A percentile compares a stretch with the other conserved stretches of the same genome.
phyloP scores from a whole-genome alignment of 2,329 filamentous ascomycete genomes.

The Neospermospora avenae region DNA sequence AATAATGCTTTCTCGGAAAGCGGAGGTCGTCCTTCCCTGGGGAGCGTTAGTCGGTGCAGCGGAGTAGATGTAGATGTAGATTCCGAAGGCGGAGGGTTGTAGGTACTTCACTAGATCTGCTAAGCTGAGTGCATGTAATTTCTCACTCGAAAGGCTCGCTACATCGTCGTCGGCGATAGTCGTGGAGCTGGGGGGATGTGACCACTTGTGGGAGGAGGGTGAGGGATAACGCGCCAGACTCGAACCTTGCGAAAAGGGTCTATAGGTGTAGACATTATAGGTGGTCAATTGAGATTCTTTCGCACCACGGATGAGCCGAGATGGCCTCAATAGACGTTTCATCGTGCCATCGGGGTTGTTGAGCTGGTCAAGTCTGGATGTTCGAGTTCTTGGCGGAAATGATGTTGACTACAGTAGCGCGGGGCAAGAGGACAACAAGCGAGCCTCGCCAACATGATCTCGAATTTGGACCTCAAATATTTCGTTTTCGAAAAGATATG shows the following conservation, averaged over 20 bases:
- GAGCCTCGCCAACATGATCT: too few relatives aligned
- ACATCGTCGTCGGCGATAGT: constrained; percentile 72
- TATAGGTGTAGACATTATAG: neutral
- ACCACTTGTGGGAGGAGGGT: constrained; percentile 37
- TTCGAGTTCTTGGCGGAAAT: too few relatives aligned
- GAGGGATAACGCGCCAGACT: constrained; percentile 27
- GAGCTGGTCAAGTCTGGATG: too few relatives aligned
- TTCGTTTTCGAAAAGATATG: too few relatives aligned
- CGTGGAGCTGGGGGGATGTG: constrained; percentile 44
- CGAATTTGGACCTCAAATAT: too few relatives aligned
- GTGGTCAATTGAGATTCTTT: too few relatives aligned
- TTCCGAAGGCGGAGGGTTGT: too few relatives aligned
- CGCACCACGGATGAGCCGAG: too few relatives aligned
- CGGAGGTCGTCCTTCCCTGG: constrained; percentile 74
- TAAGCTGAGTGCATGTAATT: constrained; percentile 78
- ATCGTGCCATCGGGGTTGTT: too few relatives aligned
- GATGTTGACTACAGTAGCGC: neutral
- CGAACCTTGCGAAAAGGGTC: neutral
- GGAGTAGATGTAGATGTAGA: neutral
- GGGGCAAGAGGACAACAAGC: too few relatives aligned
- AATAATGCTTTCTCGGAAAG: constrained; percentile 77
- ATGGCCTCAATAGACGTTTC: too few relatives aligned
- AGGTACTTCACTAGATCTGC: constrained; percentile 85
- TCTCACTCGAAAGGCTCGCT: constrained; percentile 70
- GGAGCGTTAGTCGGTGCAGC: constrained; percentile 6